Percentiles rank a stretch among this genome's conserved stretches.
Conservation (phyloP, 2,329 filamentous ascomycete species). For the Sporothrix mexicana region DNA sequence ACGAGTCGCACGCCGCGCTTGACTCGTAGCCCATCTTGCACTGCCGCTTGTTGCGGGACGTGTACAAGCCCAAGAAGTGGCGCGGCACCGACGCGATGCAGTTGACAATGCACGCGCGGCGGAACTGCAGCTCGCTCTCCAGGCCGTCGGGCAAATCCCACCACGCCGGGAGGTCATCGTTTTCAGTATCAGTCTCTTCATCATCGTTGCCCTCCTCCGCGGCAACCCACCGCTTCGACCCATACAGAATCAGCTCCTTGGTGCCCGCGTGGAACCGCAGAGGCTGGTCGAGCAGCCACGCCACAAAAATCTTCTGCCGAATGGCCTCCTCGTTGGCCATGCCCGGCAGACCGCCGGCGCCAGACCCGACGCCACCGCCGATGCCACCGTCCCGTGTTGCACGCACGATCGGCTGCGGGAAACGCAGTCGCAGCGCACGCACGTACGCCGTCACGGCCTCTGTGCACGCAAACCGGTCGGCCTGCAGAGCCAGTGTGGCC, state of each 20-base stretch:
- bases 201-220: conserved; percentile 44
- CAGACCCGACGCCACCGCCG: conserved; percentile 34
- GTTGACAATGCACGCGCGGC: conserved; percentile 70
- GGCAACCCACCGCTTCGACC: conserved; percentile 63
- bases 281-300: conserved; percentile 68
- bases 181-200: conserved; percentile 35
- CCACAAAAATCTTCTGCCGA: conserved; percentile 72
- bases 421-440: conserved; percentile 59
- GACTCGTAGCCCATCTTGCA: conserved; percentile 78
- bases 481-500: conserved; percentile 70
- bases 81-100: conserved; percentile 71
- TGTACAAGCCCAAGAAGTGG: conserved; percentile 71
- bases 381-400: conserved; percentile 35
- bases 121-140: conserved; percentile 69
- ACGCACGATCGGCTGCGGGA: conserved; percentile 42
- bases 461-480: conserved; percentile 74
- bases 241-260: conserved; percentile 68
- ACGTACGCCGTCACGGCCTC: conserved; percentile 61
- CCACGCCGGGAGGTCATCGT: conserved; percentile 59
- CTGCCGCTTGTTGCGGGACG: conserved; percentile 66
- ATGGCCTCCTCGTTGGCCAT: conserved; percentile 62
- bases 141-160: conserved; percentile 73
- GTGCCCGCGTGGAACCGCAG: conserved; percentile 66
- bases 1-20: conserved; percentile 74
- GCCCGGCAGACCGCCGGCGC: conserved; percentile 41